phyloP scores from a whole-genome alignment of 73 alveolate species.

The Paraurostyla sp. region DNA sequence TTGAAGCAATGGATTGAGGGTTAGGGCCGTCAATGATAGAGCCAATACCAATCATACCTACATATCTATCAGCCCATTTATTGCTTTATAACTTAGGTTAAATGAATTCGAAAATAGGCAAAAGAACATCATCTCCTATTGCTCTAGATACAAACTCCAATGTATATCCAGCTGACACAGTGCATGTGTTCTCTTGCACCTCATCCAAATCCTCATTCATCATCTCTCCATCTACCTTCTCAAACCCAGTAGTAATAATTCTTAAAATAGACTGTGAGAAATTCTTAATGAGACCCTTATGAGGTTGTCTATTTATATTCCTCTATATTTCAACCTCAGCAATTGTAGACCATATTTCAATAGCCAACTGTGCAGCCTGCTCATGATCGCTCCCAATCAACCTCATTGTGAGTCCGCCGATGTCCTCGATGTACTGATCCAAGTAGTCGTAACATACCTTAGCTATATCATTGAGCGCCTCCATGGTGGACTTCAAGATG shows the following conservation, averaged over 20 bases:
- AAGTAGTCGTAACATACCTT: slow-evolving; percentile 31
- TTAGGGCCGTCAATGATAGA: slow-evolving; percentile 22
- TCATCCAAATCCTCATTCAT: slow-evolving; percentile 13
- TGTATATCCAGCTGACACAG: slow-evolving; percentile 18
- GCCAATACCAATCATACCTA: slow-evolving; percentile 17
- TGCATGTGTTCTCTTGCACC: neutral
- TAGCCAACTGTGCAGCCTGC: slow-evolving; percentile 13
- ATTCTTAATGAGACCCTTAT: neutral
- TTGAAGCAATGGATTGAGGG: neutral
- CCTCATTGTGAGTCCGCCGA: slow-evolving; percentile 6
- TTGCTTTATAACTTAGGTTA: neutral
- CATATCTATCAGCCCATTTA: slow-evolving; percentile 42
- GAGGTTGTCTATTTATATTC: neutral
- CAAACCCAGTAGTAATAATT: neutral
- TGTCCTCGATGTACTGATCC: slow-evolving; percentile 7
- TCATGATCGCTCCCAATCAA: neutral
- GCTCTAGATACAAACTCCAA: neutral
- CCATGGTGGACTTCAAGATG: neutral
- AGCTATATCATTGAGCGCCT: slow-evolving; percentile 34
- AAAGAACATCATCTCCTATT: neutral
- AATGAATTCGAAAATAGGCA: slow-evolving; percentile 3
- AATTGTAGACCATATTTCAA: slow-evolving; percentile 47
- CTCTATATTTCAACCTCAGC: slow-evolving; percentile 14
- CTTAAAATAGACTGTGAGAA: neutral
- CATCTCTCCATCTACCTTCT: neutral